A percentile compares a stretch with the other conserved stretches of the same genome.
Conservation (phyloP, 306 rosid genomes). For the Alnus glutinosa region DNA sequence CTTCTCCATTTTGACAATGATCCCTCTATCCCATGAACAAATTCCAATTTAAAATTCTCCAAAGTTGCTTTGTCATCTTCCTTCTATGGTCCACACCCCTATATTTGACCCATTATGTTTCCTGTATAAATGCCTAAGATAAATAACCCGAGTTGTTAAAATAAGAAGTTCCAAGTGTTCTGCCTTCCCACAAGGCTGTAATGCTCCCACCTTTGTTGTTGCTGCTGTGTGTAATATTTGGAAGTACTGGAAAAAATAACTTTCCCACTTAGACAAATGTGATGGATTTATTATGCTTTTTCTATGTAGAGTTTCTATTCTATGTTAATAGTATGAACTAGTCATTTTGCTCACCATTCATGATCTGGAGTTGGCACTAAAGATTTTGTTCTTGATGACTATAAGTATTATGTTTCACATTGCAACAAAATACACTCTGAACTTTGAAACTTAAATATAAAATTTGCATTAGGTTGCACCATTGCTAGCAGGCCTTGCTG, state of each 20-base stretch:
- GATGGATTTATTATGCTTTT: background rate
- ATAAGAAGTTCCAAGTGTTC: background rate
- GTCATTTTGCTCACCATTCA: background rate
- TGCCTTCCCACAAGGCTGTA: background rate
- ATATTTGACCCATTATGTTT: too few species aligned
- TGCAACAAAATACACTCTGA: background rate
- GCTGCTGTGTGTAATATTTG: background rate
- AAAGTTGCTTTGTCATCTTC: background rate
- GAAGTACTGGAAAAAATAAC: background rate
- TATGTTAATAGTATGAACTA: background rate
- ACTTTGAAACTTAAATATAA: background rate
- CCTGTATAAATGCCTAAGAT: too few species aligned
- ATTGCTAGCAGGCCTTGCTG: slow-evolving; percentile 58
- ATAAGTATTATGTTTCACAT: too few species aligned
- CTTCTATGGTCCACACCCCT: too few species aligned
- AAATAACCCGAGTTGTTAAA: too few species aligned
- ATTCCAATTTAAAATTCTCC: background rate
- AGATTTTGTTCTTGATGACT: background rate
- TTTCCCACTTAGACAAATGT: background rate
- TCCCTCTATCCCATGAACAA: background rate
- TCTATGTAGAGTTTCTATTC: background rate
- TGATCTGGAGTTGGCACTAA: background rate
- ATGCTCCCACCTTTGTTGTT: background rate
- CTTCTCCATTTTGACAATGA: too few species aligned
- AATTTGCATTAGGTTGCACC: slow-evolving; percentile 52